Base-by-base conservation (phyloP, 2,329 filamentous ascomycete genomes). In the Magnaporthiopsis rhizophila region DNA sequence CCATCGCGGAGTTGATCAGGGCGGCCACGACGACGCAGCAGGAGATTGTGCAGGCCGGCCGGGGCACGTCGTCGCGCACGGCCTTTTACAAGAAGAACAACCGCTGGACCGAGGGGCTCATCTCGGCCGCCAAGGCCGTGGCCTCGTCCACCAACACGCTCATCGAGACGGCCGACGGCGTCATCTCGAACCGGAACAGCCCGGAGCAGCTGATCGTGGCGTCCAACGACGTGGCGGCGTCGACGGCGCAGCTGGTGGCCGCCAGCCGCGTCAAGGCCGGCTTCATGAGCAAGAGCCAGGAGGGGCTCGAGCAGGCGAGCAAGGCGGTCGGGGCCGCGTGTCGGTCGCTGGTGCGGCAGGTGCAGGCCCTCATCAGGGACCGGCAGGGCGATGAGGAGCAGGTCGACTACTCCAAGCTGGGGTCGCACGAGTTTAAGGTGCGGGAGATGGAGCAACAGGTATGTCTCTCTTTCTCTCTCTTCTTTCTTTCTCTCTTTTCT, bases 31-130 rank as follows among this genome's bases (percentile, higher is more conserved):
- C 85, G 24, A 96, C 94, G 1, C 95, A 99, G 75, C 88, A 96
- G 74, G 95, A 99, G 79, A 99, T 99, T 73, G 95, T 99, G 58
- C 89, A 92, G 68, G 92, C 96, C 67, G 95, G 95, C 9, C 89
- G 91, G 26, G 95, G 95, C 50, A 90, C 89, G 32, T 91, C 91
- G 62, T 96, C 92, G 59, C 86, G 89, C 65, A 96, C 93, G 2
- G 92, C 93, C 30, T 99, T 99, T 77, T 99, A 99, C 87, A 98
- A 98, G 85, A 98, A 98, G 82, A 97, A 99, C 84, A 99, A 98
- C 79, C 87, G 95, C 63, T 99, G 95, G 95, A 99, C 95, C 0
- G 95, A 99, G 74, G 95, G 95, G 61, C 86, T 99, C 66, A 97
- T 99, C 74, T 97, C 92, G 53, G 95, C 95, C 0, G 94, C 95